Conservation (phyloP, 495 filamentous ascomycete genomes). For the Achaetomiella virescens region DNA sequence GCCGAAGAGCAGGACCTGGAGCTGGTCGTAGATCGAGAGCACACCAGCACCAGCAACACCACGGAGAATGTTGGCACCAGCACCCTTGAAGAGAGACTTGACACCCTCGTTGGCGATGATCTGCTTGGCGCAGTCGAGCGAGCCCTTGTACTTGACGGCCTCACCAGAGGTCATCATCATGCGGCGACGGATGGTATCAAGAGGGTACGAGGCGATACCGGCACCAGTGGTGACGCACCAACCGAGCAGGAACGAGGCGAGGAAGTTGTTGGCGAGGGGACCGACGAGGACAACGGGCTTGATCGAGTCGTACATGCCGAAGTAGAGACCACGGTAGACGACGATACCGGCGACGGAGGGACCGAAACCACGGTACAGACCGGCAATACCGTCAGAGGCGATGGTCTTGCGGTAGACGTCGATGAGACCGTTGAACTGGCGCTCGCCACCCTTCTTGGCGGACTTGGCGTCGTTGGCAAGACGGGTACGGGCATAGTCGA, state of each 20-base stretch:
- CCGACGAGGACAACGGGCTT: constrained; percentile 96
- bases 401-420: constrained; percentile 99
- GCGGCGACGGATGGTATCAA: constrained; percentile 99
- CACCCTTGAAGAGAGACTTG: constrained; percentile 99
- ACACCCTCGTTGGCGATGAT: constrained; percentile 96
- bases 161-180: constrained; percentile 99
- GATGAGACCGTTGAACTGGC: constrained; percentile 98
- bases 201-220: constrained; percentile 99
- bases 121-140: constrained; percentile 88
- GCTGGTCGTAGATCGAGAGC: constrained; percentile 99
- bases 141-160: constrained; percentile 99
- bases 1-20: constrained; percentile 96
- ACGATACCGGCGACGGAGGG: constrained; percentile 97
- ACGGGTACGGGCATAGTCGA: constrained; percentile 99
- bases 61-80: constrained; percentile 99
- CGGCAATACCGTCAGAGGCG: constrained; percentile 92
- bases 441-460: constrained; percentile 92
- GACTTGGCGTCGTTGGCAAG: constrained; percentile 99
- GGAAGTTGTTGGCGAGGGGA: constrained; percentile 92
- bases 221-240: constrained; percentile 99
- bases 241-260: constrained; percentile 96
- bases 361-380: constrained; percentile 99
- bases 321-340: constrained; percentile 99
- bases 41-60: constrained; percentile 99
- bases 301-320: constrained; percentile 99